phyloP scores from a whole-genome alignment of 352 stramenopile species.

The Thraustotheca clavata region DNA sequence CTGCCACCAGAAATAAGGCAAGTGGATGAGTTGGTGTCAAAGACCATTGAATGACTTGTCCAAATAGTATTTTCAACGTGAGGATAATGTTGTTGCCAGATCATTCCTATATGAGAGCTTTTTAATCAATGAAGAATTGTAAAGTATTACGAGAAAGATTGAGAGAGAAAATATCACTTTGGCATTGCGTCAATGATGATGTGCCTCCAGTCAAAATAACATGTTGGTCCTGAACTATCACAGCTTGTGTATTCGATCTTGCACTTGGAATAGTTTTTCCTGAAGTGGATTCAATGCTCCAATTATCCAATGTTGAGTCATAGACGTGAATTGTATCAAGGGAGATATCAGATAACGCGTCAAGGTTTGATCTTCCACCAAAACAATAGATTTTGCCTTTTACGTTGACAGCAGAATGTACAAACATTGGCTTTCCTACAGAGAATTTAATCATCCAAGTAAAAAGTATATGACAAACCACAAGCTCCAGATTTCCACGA shows the following conservation, averaged over 20 bases:
- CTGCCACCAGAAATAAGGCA: conserved; percentile 46
- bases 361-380: not conserved
- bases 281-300: conserved; percentile 30
- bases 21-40: not conserved
- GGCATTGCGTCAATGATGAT: conserved; percentile 36
- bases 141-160: conserved; percentile 26
- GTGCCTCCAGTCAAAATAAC: conserved; percentile 56
- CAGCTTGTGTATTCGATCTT: conserved; percentile 25
- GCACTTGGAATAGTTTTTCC: conserved; percentile 12
- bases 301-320: conserved; percentile 38
- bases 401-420: conserved; percentile 4
- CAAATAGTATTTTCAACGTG: not conserved
- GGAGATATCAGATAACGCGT: not conserved
- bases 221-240: conserved; percentile 40
- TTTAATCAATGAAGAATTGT: conserved; percentile 17
- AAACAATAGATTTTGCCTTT: not conserved
- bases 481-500: conserved; percentile 37
- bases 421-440: not conserved
- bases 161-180: conserved; percentile 24
- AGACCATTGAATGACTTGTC: conserved; percentile 5
- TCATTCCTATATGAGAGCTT: not conserved
- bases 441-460: not conserved
- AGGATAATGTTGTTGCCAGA: not conserved
- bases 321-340: conserved; percentile 27
- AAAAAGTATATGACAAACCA: not conserved